Evolutionary conservation across 257 asterid species (phyloP), one percentile per base, ranked within the genome.

Genomic region (Nicotiana tomentosiformis): DNA sequence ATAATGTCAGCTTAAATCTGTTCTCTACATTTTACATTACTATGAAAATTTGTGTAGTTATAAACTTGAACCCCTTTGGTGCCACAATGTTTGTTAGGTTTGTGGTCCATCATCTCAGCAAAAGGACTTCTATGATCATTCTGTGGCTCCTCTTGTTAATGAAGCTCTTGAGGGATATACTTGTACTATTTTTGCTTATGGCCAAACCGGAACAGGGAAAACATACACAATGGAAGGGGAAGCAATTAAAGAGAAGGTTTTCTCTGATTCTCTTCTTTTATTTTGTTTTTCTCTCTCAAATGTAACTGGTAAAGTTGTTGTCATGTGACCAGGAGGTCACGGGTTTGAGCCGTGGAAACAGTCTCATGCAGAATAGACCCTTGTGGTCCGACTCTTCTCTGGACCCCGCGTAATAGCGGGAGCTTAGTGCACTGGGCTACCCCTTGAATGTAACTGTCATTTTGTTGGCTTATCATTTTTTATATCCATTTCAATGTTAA

Each of bases 201-300:
- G 94, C 62, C 94, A 89, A 81, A 92, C 94, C 2, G 90, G 94
- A 76, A 90, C 90, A 0, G 93, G 93, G 35, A 91, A 90, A 83
- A 91, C 93, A 33, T 90, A 87, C 78, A 88, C 94, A 78, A 92
- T 90, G 94, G 96, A 92, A 84, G 96, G 96, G 77, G 90, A 82
- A 81, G 90, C 86, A 74, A 80, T 88, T 83, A 87, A 85, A 81
- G 86, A 91, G 18, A 87, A 90, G 93, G 93, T 92, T 66, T 76
- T 67, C 8, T 49, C 11, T 14, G 64, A 62, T 20, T 79, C 46
- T 77, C 46, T 20, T 61, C 60, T 20, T 16, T 8, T 35, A 46
- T 77, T 37, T 66, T 23, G 46, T 6, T 7, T 1, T 7, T 1
- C 3, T 0, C 8, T 16, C 16, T 62, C 58, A 18, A 51, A 55